Percentiles rank a stretch among this genome's conserved stretches.
Conservation (phyloP, 345 rosid species). For the Hibiscus syriacus region DNA sequence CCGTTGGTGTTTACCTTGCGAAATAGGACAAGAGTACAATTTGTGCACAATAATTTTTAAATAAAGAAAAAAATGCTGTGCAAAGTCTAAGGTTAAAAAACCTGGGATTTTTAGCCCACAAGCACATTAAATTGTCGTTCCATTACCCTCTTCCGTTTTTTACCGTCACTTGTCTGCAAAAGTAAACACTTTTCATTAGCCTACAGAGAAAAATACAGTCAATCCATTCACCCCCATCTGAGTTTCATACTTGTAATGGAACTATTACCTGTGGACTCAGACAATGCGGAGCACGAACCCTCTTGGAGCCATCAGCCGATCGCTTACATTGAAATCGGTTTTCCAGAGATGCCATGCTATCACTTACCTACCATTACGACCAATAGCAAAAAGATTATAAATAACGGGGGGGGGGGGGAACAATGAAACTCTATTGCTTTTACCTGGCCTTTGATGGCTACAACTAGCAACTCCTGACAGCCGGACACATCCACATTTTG, state of each 20-base stretch:
- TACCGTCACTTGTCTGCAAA: conserved; percentile 34
- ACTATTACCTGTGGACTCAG: conserved; percentile 49
- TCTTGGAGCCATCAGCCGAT: conserved; percentile 80
- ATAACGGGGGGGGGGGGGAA: background rate
- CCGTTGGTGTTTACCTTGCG: background rate
- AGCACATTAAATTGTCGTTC: conserved; percentile 35
- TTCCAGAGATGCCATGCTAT: conserved; percentile 33
- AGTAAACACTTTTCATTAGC: background rate
- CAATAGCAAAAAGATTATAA: background rate
- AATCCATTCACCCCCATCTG: background rate
- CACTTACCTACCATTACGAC: conserved; percentile 38
- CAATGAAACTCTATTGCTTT: conserved; percentile 6
- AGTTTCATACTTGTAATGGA: background rate
- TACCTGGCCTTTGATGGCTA: conserved; percentile 77
- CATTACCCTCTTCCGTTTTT: conserved; percentile 26
- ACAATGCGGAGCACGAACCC: conserved; percentile 58
- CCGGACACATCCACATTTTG: conserved; percentile 77
- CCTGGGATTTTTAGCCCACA: conserved; percentile 21
- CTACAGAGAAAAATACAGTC: background rate
- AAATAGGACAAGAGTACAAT: background rate
- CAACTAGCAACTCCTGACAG: conserved; percentile 54
- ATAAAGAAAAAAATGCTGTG: background rate
- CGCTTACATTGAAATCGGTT: conserved; percentile 57
- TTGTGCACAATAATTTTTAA: background rate
- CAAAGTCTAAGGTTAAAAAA: background rate